Percentiles rank a stretch among this genome's conserved stretches.
phyloP scores from a whole-genome alignment of 768 basidiomycete species.

The Chiua virens region DNA sequence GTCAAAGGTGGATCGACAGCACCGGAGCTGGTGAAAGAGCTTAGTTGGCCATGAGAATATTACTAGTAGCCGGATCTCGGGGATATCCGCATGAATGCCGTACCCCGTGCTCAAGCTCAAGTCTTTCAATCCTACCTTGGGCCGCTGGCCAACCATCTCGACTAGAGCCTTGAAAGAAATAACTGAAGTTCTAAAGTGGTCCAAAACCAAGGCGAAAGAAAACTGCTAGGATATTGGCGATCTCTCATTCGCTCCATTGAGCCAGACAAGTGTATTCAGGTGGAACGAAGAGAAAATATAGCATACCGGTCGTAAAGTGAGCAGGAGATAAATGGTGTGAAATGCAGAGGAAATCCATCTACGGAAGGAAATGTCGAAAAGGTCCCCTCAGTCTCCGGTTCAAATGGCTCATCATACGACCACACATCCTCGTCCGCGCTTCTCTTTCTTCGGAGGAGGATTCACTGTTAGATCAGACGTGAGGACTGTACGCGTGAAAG shows the following conservation, averaged over 20 bases:
- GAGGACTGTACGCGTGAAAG: slow-evolving; percentile 4
- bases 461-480: slow-evolving; percentile 53
- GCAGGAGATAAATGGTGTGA: slow-evolving; percentile 71
- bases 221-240: neutral
- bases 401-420: slow-evolving; percentile 56
- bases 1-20: too few species aligned
- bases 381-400: slow-evolving; percentile 19
- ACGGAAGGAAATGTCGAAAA: slow-evolving; percentile 21
- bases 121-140: too few species aligned
- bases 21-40: too few species aligned
- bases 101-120: too few species aligned
- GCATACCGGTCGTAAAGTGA: slow-evolving; percentile 66
- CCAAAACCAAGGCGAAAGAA: too few species aligned
- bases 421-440: slow-evolving; percentile 56
- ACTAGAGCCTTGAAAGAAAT: too few species aligned
- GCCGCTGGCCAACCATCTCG: too few species aligned
- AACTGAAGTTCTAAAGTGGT: too few species aligned
- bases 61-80: too few species aligned
- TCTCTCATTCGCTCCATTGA: slow-evolving; percentile 16
- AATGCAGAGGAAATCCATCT: slow-evolving; percentile 42
- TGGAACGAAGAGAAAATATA: slow-evolving; percentile 27
- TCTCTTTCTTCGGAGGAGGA: slow-evolving; percentile 63
- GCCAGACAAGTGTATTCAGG: slow-evolving; percentile 36
- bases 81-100: too few species aligned
- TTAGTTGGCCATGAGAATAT: too few species aligned